Evolutionary conservation across 805 yeast species (phyloP).

Genomic region (Wickerhamomyces strasburgensis): DNA sequence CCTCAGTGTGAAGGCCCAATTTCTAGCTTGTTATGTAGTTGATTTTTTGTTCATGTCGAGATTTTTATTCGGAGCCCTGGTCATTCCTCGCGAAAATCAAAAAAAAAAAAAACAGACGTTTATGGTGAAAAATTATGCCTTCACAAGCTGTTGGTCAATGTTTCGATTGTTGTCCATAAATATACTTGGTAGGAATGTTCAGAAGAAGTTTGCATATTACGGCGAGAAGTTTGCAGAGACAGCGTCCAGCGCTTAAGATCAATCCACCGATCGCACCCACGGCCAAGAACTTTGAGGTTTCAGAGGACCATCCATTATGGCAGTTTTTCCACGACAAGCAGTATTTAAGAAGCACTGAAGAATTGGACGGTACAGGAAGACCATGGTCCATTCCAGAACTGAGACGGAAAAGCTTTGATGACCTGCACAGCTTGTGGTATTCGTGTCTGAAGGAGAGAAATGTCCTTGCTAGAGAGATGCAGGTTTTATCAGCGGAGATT

Average conservation of each 20-base stretch:
- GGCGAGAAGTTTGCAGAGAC: conserved; percentile 13
- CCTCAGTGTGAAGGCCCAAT: not conserved
- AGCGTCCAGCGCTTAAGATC: conserved; percentile 33
- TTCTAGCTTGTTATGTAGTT: not conserved
- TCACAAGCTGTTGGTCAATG: too few species aligned
- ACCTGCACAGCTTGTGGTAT: conserved; percentile 89
- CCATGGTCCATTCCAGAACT: conserved; percentile 87
- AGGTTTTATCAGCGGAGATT: conserved; percentile 45
- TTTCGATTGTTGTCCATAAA: too few species aligned
- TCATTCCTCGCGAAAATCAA: not conserved
- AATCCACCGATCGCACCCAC: conserved; percentile 86
- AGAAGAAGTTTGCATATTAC: conserved; percentile 17
- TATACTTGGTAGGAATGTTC: too few species aligned
- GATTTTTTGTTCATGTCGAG: not conserved
- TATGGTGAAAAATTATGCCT: too few species aligned
- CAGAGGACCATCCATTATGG: conserved; percentile 92
- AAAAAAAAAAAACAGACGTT: conserved; percentile 1
- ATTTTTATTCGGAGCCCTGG: not conserved
- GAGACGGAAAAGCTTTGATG: conserved; percentile 87
- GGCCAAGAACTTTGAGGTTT: conserved; percentile 61
- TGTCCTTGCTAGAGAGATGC: conserved; percentile 66
- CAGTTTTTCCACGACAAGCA: conserved; percentile 71
- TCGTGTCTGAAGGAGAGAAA: conserved; percentile 80
- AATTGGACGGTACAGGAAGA: conserved; percentile 52
- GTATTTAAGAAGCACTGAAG: conserved; percentile 55